Conservation (phyloP, 441 rosid species). For the Euphorbia corollata region DNA sequence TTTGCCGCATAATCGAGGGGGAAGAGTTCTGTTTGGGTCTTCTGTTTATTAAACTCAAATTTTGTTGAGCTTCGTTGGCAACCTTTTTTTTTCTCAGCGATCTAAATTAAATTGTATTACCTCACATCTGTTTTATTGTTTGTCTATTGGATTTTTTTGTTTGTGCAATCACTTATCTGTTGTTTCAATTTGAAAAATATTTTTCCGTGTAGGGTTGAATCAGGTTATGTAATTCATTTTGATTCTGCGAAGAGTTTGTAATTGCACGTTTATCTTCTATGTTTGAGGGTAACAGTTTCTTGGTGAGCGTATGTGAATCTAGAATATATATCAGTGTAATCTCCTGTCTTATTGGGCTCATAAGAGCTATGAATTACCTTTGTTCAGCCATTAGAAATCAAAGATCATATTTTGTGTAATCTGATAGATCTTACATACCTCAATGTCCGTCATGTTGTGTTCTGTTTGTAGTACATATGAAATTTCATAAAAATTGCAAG, state of each 20-base stretch:
- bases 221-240: background rate
- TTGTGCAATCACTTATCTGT: background rate
- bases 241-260: background rate
- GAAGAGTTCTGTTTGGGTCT: background rate
- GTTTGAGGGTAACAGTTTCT: slow-evolving; percentile 2
- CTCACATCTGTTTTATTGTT: background rate
- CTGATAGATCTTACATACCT: background rate
- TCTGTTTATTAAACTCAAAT: background rate
- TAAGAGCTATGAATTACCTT: background rate
- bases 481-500: background rate
- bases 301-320: background rate
- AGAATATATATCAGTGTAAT: background rate
- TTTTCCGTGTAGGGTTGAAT: slow-evolving; percentile 5
- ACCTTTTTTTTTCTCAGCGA: slow-evolving; percentile 1
- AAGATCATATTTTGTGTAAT: no score
- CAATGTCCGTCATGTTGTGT: background rate
- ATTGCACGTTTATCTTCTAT: background rate
- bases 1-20: slow-evolving; percentile 20
- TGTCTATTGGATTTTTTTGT: background rate
- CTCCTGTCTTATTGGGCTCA: no score
- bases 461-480: background rate
- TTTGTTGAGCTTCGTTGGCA: background rate
- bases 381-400: background rate
- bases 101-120: background rate
- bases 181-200: slow-evolving; percentile 1